Base-by-base conservation (phyloP, 2,329 filamentous ascomycete genomes). In the Fusarium globosum region DNA sequence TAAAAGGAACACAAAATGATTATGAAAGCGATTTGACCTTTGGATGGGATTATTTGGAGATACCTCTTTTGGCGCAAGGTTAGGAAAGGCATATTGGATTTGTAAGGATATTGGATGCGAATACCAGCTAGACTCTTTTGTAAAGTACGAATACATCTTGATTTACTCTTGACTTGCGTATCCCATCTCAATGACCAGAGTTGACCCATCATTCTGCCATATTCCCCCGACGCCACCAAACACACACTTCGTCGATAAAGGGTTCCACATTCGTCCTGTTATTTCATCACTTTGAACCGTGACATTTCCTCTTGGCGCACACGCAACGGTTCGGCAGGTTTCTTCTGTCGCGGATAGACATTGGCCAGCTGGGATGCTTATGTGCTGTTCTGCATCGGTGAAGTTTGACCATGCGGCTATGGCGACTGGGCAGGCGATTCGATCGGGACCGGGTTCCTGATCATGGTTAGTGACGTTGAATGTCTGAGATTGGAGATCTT, bases 181-280 rank as follows among this genome's bases (percentile, higher is more conserved):
- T 12, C 65, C 70, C 9, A 77, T 65, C 38, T 74, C 72, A 48
- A 77, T 66, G 4, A 77, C 65, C 16, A 78, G 18, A 4, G 41
- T 42, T 1, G 73, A 76, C 6, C 61, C 64, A 8, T 56, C 36
- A 18, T 68, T 72, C 49, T 75, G 73, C 58, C 72, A 78, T 35
- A 78, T 72, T 4, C 74, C 76, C 7, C 76, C 75, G 2, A 36
- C 62, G 0, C 76, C 76, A 35, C 71, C 69, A 45, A 77, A 55
- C 4, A 78, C 75, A 35, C 76, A 78, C n/a, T 51, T 67, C 10
- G 58, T 60, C 9, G 73, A 69, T 4, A 78, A 23, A 3, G 76
- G 76, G 38, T 78, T 76, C 76, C 76, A 78, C 69, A 78, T 73
- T 3, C 61, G 61, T 33, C 76, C 76, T 7, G 49, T 66, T 14